Percentiles rank a stretch among this genome's conserved stretches.
Conservation (phyloP, 495 filamentous ascomycete genomes). For the Aspergillus mulundensis region DNA sequence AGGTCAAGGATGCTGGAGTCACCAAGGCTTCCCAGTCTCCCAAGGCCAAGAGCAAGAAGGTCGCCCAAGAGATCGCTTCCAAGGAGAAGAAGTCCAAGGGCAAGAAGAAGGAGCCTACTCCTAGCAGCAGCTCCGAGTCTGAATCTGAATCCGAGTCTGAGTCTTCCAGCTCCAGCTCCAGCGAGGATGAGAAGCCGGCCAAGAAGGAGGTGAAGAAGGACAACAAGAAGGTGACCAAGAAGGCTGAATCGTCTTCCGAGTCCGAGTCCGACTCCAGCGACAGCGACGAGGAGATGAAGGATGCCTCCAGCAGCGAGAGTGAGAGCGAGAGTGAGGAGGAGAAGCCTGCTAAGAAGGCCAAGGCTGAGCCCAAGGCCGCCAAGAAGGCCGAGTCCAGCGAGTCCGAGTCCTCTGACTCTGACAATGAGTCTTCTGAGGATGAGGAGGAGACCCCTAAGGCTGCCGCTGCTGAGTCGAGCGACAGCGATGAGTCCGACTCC, state of each 20-base stretch:
- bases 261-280: slow-evolving; percentile 34
- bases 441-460: slow-evolving; percentile 38
- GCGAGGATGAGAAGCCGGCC: slow-evolving; percentile 36
- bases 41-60: slow-evolving; percentile 49
- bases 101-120: slow-evolving; percentile 48
- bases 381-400: slow-evolving; percentile 23
- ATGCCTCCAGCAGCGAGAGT: slow-evolving; percentile 24
- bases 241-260: slow-evolving; percentile 30
- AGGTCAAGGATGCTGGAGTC: slow-evolving; percentile 51
- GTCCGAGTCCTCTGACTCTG: slow-evolving; percentile 27
- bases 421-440: slow-evolving; percentile 23
- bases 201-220: slow-evolving; percentile 24
- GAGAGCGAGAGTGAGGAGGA: slow-evolving; percentile 35
- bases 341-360: slow-evolving; percentile 32
- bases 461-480: slow-evolving; percentile 22
- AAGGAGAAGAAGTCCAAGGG: slow-evolving; percentile 42
- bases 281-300: slow-evolving; percentile 34
- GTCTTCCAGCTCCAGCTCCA: slow-evolving; percentile 32
- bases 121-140: slow-evolving; percentile 45
- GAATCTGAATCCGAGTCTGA: slow-evolving; percentile 44
- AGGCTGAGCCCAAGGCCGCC: slow-evolving; percentile 21
- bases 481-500: slow-evolving; percentile 21
- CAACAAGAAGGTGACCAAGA: slow-evolving; percentile 10
- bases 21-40: slow-evolving; percentile 47
- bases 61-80: slow-evolving; percentile 40